Evolutionary conservation across 805 yeast genomes (phyloP).

Genomic region (Candida multigemmis): DNA sequence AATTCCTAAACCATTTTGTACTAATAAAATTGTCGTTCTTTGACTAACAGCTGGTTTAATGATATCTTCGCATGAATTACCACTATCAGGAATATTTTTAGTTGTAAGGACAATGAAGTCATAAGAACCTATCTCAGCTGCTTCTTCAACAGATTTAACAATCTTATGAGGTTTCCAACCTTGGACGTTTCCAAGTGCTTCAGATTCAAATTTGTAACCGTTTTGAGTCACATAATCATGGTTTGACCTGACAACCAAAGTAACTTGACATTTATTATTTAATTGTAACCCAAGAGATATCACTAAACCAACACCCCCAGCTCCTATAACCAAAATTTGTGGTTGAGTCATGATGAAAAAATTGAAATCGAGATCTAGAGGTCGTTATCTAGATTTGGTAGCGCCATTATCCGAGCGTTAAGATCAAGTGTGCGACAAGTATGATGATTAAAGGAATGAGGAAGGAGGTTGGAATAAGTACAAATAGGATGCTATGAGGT

Average conservation of each 20-base stretch:
- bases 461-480: too few species aligned
- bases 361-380: too few species aligned
- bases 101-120: slow-evolving; percentile 31
- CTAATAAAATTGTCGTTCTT: slow-evolving; percentile 19
- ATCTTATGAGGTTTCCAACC: slow-evolving; percentile 21
- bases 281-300: slow-evolving; percentile 55
- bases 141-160: slow-evolving; percentile 19
- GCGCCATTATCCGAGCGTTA: too few species aligned
- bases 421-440: too few species aligned
- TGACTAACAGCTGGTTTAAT: slow-evolving; percentile 25
- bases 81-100: slow-evolving; percentile 27
- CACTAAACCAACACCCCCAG: slow-evolving; percentile 83
- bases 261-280: slow-evolving; percentile 33
- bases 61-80: slow-evolving; percentile 31
- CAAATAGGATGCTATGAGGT: too few species aligned
- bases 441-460: too few species aligned
- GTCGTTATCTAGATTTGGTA: too few species aligned
- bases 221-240: slow-evolving; percentile 15
- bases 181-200: slow-evolving; percentile 19
- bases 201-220: slow-evolving; percentile 25
- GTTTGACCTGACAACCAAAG: slow-evolving; percentile 29
- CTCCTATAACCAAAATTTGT: slow-evolving; percentile 56
- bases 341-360: too few species aligned
- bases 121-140: slow-evolving; percentile 14
- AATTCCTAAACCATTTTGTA: slow-evolving; percentile 33